Evolutionary conservation across 495 filamentous ascomycete genomes (phyloP), one percentile per base, ranked within the genome.

Genomic region (Bryoglossum gracile): DNA sequence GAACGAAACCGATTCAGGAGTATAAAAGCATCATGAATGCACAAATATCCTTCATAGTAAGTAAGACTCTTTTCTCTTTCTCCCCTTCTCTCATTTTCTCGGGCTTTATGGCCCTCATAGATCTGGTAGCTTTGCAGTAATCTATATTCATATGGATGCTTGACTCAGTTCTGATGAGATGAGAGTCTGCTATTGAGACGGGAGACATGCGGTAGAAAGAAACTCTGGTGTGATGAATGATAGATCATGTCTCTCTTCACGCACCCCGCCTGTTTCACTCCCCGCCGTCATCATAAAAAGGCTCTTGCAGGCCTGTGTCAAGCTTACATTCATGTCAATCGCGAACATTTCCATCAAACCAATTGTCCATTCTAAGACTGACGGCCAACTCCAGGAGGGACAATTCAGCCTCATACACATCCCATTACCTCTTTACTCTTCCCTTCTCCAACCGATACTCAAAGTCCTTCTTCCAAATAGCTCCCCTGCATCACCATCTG

Each of bases 351-450:
- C 32, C 47, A 37, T 48, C 45, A 54, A 50, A 42, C 42, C 42
- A 24, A 54, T 46, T 32, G 28, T 54, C 39, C 36, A 32, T 9
- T 10, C 42, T 42, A 35, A 41, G 35, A 51, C 54, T 58, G 19
- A 60, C 40, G 38, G 43, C 23, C 25, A 13, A n/a, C 25, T 21
- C 34, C 70, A 98, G 92, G 89, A 95, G 55, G 87, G 87, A 54
- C 80, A 80, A 43, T 72, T 96, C 54, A 88, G 80, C 58, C 74
- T 98, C 45, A 87, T 97, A 51, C 90, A 95, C 63, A 94, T 98
- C 43, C 90, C 92, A 1, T 65, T 95, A 39, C 69, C 81, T 23
- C 73, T 91, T 26, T 96, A 96, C 61, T 74, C 84, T 2, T 76
- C 72, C 50, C 89, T 95, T 60, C 69, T 95, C 30, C 84, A 92